A percentile compares a stretch with the other conserved stretches of the same genome.
These are phyloP conservation scores for Teunomyces kruisii DNA, from an alignment of 805 yeast species.

Conservation along the genomic window DNA sequence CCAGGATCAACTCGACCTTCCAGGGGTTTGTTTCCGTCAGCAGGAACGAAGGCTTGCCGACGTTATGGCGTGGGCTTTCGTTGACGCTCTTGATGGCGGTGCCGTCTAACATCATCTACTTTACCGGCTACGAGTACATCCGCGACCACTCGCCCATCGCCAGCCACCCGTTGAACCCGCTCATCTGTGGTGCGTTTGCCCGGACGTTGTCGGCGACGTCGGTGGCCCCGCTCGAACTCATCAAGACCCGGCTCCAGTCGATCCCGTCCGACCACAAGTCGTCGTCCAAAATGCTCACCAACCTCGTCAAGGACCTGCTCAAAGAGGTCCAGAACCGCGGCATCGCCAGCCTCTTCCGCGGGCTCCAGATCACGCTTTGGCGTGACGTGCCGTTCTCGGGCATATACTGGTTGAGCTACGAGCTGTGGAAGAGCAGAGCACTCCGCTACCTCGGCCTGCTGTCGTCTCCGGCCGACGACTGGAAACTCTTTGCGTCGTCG, in stretches of 20 bases:
- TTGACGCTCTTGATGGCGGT: conserved; percentile 83
- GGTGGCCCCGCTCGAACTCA: conserved; percentile 83
- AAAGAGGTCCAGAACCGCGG: conserved; percentile 59
- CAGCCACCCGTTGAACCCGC: conserved; percentile 63
- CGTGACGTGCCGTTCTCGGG: conserved; percentile 97
- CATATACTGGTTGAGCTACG: conserved; percentile 90
- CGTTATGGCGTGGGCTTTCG: conserved; percentile 88
- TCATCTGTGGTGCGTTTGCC: conserved; percentile 83
- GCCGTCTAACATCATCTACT: conserved; percentile 91
- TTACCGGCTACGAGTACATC: conserved; percentile 87
- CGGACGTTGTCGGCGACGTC: conserved; percentile 79
- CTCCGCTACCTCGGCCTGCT: conserved; percentile 15
- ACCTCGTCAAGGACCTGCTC: conserved; percentile 54
- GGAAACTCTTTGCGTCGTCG: conserved; percentile 56
- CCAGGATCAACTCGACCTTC: conserved; percentile 63
- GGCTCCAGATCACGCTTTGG: conserved; percentile 87
- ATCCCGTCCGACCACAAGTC: conserved; percentile 53
- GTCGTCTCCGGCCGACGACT: conserved; percentile 24
- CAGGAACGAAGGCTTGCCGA: conserved; percentile 66
- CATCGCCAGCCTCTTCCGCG: conserved; percentile 67
- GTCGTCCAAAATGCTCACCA: conserved; percentile 33
- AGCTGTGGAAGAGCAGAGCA: conserved; percentile 37
- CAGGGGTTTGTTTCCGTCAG: conserved; percentile 71
- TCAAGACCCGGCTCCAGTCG: conserved; percentile 89
- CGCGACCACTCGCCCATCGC: conserved; percentile 61